Evolutionary conservation across 208 protist genomes (phyloP), one percentile per base, ranked within the genome.

Genomic region (Leishmania mexicana): DNA sequence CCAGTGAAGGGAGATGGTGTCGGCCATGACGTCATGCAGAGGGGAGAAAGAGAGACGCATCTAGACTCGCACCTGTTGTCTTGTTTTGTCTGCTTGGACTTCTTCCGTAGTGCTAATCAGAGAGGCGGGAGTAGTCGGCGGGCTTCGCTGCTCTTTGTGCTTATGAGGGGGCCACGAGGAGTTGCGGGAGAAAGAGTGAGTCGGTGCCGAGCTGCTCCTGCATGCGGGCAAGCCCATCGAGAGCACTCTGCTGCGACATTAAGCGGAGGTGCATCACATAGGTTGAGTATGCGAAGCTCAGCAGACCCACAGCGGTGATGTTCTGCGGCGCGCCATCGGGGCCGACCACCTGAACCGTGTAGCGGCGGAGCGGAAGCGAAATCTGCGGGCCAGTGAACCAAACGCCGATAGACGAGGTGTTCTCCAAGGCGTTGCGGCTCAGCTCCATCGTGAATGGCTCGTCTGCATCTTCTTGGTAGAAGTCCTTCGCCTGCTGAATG

Each of bases 221-320:
- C 42, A 95, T 85, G 58, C 83, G 13, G 11, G 80, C 74, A 10
- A 96, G 85, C 58, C 88, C 87, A 8, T 76, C 80, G 0, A 96
- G 85, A 21, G 81, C 86, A 19, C 58, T 81, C 49, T 88, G 80
- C 83, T 96, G 93, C 21, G 91, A 64, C 24, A 86, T 75, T 24
- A 81, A 72, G 38, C 93, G 85, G 11, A 87, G 62, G 53, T 95
- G 87, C 89, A 94, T 93, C 40, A 96, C 86, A 76, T 95, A 95
- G 6, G 87, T 90, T n/a, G 93, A 95, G 87, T 95, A 95, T 8
- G 89, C 71, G 74, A 96, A 96, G 68, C 84, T 90, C 17, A 89
- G 78, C 8, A 94, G 78, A 19, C 93, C 93, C 35, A 96, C 87
- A 1, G 88, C 88, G 42, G 92, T 85, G 53, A 91, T 84, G 35